Percentiles rank a stretch among this genome's conserved stretches.
phyloP scores from a whole-genome alignment of 2,329 filamentous ascomycete species.

The Ophiostoma angusticollis region DNA sequence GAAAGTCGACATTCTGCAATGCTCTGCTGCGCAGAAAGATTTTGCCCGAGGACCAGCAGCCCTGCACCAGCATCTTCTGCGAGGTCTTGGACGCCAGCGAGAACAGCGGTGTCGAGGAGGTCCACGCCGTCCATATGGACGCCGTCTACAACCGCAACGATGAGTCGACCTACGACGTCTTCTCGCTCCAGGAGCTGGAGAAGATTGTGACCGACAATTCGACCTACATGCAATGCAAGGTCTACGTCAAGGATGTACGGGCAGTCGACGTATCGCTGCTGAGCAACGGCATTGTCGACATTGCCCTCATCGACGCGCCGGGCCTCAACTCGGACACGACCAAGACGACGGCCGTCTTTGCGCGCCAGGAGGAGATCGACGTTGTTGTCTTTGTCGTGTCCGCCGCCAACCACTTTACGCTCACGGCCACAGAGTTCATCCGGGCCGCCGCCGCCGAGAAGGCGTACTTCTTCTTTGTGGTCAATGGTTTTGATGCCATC shows the following conservation, averaged over 20 bases:
- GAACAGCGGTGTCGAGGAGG: slow-evolving; percentile 84
- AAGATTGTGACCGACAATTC: slow-evolving; percentile 81
- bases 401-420: slow-evolving; percentile 93
- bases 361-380: slow-evolving; percentile 94
- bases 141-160: slow-evolving; percentile 73
- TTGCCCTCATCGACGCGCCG: slow-evolving; percentile 91
- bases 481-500: slow-evolving; percentile 94
- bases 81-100: slow-evolving; percentile 88
- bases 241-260: slow-evolving; percentile 85
- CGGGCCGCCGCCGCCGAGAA: slow-evolving; percentile 92
- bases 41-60: slow-evolving; percentile 91
- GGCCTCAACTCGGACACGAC: slow-evolving; percentile 92
- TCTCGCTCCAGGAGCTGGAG: slow-evolving; percentile 63
- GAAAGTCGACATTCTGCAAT: slow-evolving; percentile 98
- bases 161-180: slow-evolving; percentile 89
- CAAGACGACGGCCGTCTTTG: slow-evolving; percentile 95
- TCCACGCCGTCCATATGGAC: slow-evolving; percentile 84
- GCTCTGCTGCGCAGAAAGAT: slow-evolving; percentile 87
- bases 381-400: slow-evolving; percentile 98
- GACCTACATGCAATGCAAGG: slow-evolving; percentile 86
- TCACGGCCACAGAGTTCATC: slow-evolving; percentile 96
- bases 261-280: slow-evolving; percentile 84
- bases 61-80: slow-evolving; percentile 96
- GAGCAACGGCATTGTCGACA: slow-evolving; percentile 96
- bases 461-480: slow-evolving; percentile 97